Evolutionary conservation across 1,284 basidiomycete genomes (phyloP), one percentile per base, ranked within the genome.

Genomic region (Cerioporus squamosus): DNA sequence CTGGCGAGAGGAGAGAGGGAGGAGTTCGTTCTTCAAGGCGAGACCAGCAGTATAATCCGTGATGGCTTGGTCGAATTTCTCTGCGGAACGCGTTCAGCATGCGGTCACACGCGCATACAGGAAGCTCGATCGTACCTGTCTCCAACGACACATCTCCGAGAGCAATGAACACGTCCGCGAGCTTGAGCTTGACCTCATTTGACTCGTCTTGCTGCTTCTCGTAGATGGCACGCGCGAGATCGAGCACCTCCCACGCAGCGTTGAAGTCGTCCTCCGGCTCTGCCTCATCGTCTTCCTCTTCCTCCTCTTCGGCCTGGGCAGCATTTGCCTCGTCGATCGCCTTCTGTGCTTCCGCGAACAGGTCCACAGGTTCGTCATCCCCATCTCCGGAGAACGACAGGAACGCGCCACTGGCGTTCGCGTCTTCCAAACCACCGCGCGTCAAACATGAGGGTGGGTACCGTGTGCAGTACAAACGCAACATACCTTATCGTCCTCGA

Each of bases 221-320:
- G 70, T 92, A 96, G 59, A 95, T 87, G 5, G 88, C 85, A 44
- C 93, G 81, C 18, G 94, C 94, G 53, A 95, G 86, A 66, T 97
- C 94, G 20, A 96, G 80, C 2, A 94, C 90, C 70, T 96, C 94
- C 94, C 94, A 97, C 14, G 94, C 93, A 29, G 94, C 94, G 66
- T 95, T 95, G 73, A 95, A 96, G 71, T 97, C 94, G 66, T 97
- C 94, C 69, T 96, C 94, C 0, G 91, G 93, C 67, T 91, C 90
- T 2, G 69, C 87, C 12, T 88, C 86, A 0, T 77, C 87, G 18
- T 80, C 86, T 0, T 81, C 82, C 4, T 80, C 84, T 1, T 76
- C 79, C 3, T 78, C 80, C 1, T 76, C 79, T 3, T 78, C 80
- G 0, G 75, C 80, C 4, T 72, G 78, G 26, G 74, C 78, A 5